phyloP scores from a whole-genome alignment of 2,329 filamentous ascomycete species.

The Talaromyces sp. region DNA sequence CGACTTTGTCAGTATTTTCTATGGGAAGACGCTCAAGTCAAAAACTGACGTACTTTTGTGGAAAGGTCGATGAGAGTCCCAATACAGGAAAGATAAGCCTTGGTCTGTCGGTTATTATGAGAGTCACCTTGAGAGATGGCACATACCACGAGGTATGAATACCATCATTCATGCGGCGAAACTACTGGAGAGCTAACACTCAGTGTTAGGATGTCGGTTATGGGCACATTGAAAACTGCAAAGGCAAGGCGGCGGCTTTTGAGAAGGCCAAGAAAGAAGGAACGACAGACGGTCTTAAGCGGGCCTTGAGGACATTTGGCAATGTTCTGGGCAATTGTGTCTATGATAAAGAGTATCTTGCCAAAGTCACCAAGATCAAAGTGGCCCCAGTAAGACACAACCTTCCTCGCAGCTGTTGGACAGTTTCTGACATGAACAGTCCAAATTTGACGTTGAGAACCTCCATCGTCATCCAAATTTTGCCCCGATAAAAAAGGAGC shows the following conservation, averaged over 20 bases:
- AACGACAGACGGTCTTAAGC: constrained; percentile 88
- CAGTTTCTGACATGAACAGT: constrained; percentile 24
- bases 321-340: constrained; percentile 98
- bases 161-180: background rate
- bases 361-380: constrained; percentile 87
- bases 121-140: constrained; percentile 84
- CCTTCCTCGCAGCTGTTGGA: background rate
- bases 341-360: constrained; percentile 91
- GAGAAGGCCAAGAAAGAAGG: constrained; percentile 99
- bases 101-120: constrained; percentile 82
- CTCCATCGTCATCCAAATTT: constrained; percentile 79
- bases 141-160: constrained; percentile 75
- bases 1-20: constrained; percentile 64
- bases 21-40: background rate
- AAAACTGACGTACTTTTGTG: background rate
- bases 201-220: constrained; percentile 76
- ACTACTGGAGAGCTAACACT: background rate
- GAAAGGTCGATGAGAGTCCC: constrained; percentile 70
- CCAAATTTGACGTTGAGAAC: constrained; percentile 71
- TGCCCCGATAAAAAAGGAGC: constrained; percentile 55
- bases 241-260: constrained; percentile 90
- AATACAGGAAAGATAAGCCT: constrained; percentile 74
- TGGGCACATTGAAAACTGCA: constrained; percentile 92
- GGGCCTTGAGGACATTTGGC: constrained; percentile 84
- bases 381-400: constrained; percentile 51